phyloP scores from a whole-genome alignment of 305 asterid species.

The Fraxinus angustifolia region DNA sequence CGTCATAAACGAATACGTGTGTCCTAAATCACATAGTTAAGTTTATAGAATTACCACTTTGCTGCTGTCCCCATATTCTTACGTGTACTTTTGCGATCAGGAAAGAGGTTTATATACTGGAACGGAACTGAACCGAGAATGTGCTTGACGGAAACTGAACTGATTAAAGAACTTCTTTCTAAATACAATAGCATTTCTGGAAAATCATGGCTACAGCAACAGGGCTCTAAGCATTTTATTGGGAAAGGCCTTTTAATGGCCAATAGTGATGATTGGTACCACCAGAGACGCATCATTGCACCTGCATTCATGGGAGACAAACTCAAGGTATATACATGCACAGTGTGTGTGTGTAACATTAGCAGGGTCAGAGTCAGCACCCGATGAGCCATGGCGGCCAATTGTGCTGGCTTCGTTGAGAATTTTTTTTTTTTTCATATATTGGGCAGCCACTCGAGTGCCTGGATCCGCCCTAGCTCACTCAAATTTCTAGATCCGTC shows the following conservation, averaged over 20 bases:
- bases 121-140: slow-evolving; percentile 80
- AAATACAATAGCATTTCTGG: slow-evolving; percentile 66
- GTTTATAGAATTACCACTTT: neutral
- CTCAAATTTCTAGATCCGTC: neutral
- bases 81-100: slow-evolving; percentile 24
- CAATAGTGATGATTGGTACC: slow-evolving; percentile 76
- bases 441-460: neutral
- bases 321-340: slow-evolving; percentile 51
- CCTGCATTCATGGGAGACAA: slow-evolving; percentile 85
- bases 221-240: slow-evolving; percentile 76
- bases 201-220: slow-evolving; percentile 77
- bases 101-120: slow-evolving; percentile 75
- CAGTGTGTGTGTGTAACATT: neutral
- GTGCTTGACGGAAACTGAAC: slow-evolving; percentile 61
- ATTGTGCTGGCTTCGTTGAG: neutral
- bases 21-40: neutral
- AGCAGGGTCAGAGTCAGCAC: too few relatives aligned
- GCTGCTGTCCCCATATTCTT: neutral
- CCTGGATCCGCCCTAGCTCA: neutral
- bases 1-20: neutral
- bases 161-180: slow-evolving; percentile 66
- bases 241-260: slow-evolving; percentile 90
- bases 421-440: too few relatives aligned
- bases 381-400: too few relatives aligned
- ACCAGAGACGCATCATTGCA: slow-evolving; percentile 80